Evolutionary conservation across 371 early-diverging fungal species (phyloP), one percentile per base, ranked within the genome.

Genomic region (Mortierella sp.): DNA sequence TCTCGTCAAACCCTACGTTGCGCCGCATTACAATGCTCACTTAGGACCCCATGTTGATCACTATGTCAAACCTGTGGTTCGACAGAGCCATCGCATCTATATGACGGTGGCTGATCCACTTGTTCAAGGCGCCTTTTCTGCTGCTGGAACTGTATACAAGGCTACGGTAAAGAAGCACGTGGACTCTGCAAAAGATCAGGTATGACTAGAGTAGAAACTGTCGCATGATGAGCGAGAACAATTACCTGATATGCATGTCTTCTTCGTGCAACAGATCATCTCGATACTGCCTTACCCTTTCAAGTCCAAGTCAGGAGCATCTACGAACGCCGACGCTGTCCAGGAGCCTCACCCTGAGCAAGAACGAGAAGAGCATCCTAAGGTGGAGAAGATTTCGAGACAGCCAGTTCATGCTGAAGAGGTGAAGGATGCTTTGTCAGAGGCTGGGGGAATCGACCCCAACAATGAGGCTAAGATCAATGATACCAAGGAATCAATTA

Each of bases 131-230:
- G 58, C 52, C 4, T 8, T 65, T 15, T 70, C 70, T 1, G 65
- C 53, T 26, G 76, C 57, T 6, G 65, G 70, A 21, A 52, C 41
- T 6, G 61, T 76, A 9, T 76, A 76, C 50, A 50, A 56, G 23
- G 55, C 70, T 6, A 69, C 76, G 0, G 78, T 70, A 14, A 76
- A 76, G 50, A 76, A 76, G 34, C 78, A 76, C 37, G 78, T 76
- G 7, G 78, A 76, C 24, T 61, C 64, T 6, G 78, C 62, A 4
- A 76, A 70, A 46, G 78, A 70, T 4, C 64, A 70, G 66, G 78
- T 76, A 64, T n/a, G 32, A 52, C 27, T 19, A n/a, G n/a, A n/a
- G n/a, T 42, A 21, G 30, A 14, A 4, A 9, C 21, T 26, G 15
- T 23, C 32, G 34, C 11, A 14, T 39, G 46, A 0, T 44, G 19